phyloP scores from a whole-genome alignment of 2,329 filamentous ascomycete genomes.

The Septoria petroselini region DNA sequence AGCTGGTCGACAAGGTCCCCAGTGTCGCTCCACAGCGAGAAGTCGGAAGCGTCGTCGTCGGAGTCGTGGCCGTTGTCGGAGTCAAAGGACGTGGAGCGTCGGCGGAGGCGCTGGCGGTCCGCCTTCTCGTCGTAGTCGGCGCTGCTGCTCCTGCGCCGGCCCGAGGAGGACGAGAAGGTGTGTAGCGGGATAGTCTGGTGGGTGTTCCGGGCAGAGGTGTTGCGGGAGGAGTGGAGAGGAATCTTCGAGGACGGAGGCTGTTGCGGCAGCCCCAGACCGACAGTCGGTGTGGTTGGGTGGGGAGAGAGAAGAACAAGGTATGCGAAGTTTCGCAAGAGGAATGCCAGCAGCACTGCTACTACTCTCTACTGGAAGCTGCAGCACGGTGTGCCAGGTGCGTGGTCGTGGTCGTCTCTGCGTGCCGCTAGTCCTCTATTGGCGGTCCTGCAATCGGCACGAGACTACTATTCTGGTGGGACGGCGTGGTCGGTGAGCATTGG shows the following conservation, averaged over 20 bases:
- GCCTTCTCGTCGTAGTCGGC: conserved; percentile 33
- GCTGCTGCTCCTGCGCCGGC: conserved; percentile 41
- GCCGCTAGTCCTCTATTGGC: too few relatives aligned
- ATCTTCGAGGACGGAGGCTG: conserved; percentile 11
- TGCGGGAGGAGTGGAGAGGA: conserved; percentile 3
- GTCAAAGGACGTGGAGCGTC: conserved; percentile 34
- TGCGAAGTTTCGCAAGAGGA: too few relatives aligned
- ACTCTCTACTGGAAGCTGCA: not conserved
- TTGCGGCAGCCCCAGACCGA: conserved; percentile 14
- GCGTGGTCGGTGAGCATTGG: not conserved
- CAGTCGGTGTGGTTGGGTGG: conserved; percentile 5
- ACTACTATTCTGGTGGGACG: not conserved
- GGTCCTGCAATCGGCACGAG: not conserved
- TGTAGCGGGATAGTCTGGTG: conserved; percentile 68
- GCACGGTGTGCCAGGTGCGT: too few relatives aligned
- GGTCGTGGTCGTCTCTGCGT: too few relatives aligned
- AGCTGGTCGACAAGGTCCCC: conserved; percentile 92
- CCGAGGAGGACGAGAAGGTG: conserved; percentile 56
- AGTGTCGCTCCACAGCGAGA: conserved; percentile 88
- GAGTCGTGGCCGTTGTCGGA: conserved; percentile 27
- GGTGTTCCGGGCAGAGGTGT: conserved; percentile 6
- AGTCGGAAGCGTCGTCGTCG: conserved; percentile 53
- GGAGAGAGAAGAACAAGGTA: conserved; percentile 3
- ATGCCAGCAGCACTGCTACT: too few relatives aligned
- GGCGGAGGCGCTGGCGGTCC: conserved; percentile 47